Percentiles rank a stretch among this genome's conserved stretches.
These are phyloP conservation scores for Physcomitrium patens DNA, from an alignment of 225 moss, liverwort and hornwort species.

Conservation along the genomic window DNA sequence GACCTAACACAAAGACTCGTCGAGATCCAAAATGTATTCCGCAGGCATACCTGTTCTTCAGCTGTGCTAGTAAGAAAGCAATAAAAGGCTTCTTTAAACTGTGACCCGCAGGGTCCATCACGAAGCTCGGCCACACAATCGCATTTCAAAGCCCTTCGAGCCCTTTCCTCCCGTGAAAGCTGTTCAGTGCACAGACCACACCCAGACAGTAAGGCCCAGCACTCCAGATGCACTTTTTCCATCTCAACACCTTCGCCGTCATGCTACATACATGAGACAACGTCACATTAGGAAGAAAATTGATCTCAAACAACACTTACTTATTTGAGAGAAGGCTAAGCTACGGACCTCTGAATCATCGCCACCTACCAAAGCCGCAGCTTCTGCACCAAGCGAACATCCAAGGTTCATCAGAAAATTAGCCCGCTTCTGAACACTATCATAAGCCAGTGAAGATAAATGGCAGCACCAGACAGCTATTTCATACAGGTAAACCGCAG, in stretches of 20 bases:
- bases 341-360: constrained; percentile 67
- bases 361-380: constrained; percentile 44
- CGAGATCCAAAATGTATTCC: not conserved
- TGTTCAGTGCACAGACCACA: constrained; percentile 30
- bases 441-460: not conserved
- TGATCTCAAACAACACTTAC: constrained; percentile 55
- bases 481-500: not conserved
- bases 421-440: not conserved
- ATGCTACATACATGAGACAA: not conserved
- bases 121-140: constrained; percentile 83
- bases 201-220: not conserved
- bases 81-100: constrained; percentile 73
- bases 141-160: constrained; percentile 72
- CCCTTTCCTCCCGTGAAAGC: constrained; percentile 70
- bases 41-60: constrained; percentile 63
- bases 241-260: not conserved
- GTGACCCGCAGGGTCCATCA: constrained; percentile 68
- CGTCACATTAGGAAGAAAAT: constrained; percentile 8
- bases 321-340: constrained; percentile 58
- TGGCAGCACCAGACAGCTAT: not conserved
- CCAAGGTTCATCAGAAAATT: constrained; percentile 16
- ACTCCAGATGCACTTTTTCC: not conserved
- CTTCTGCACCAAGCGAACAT: constrained; percentile 44
- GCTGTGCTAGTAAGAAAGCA: constrained; percentile 78
- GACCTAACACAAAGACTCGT: not conserved